phyloP scores from a whole-genome alignment of 129 eudicot genomes.

The Sambucus nigra region DNA sequence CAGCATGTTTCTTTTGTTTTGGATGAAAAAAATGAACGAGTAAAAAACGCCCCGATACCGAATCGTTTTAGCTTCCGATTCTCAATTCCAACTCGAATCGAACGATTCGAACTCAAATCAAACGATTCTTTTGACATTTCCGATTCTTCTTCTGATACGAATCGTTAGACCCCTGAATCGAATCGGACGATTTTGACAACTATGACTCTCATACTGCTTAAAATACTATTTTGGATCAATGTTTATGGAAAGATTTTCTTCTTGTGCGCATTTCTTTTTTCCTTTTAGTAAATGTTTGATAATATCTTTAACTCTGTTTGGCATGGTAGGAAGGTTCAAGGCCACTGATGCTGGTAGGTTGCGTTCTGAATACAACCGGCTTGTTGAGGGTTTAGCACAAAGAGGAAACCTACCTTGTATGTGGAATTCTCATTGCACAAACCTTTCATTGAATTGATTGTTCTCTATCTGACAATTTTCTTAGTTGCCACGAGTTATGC shows the following conservation, averaged over 20 bases:
- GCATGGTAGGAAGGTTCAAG: conserved; percentile 98
- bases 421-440: conserved; percentile 15
- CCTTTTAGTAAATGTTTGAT: neutral
- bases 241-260: neutral
- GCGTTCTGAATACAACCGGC: conserved; percentile 91
- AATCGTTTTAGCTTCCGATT: too few relatives aligned
- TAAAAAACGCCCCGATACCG: too few relatives aligned
- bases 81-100: too few relatives aligned
- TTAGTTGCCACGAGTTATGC: neutral
- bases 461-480: neutral
- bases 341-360: conserved; percentile 86
- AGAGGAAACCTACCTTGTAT: conserved; percentile 79
- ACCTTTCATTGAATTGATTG: neutral
- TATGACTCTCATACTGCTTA: too few relatives aligned
- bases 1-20: too few relatives aligned
- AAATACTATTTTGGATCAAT: neutral
- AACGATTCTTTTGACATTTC: too few relatives aligned
- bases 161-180: too few relatives aligned
- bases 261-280: neutral
- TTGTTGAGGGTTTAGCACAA: conserved; percentile 90
- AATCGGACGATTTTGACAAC: too few relatives aligned
- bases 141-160: too few relatives aligned
- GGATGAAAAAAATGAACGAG: too few relatives aligned
- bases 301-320: conserved; percentile 28
- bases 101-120: too few relatives aligned